Conservation (phyloP, 179 eudicot species). For the Silene vulgaris region DNA sequence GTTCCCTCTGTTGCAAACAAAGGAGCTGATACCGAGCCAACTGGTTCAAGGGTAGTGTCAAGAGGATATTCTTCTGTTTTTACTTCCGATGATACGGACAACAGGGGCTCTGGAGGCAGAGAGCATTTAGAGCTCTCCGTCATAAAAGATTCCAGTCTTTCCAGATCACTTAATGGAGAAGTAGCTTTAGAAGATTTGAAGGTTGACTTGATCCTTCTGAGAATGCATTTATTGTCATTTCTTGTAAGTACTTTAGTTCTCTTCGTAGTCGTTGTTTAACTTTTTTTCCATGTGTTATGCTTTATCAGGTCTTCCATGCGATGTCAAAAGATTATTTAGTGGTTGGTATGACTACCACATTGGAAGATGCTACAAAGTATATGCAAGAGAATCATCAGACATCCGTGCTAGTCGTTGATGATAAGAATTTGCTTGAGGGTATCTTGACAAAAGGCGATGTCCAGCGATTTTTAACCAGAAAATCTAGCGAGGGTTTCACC, state of each 20-base stretch:
- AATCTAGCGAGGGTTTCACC: conserved; percentile 38
- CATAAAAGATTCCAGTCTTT: conserved; percentile 37
- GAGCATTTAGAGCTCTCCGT: conserved; percentile 69
- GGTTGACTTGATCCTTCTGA: conserved; percentile 36
- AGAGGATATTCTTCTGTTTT: conserved; percentile 62
- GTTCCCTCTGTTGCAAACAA: conserved; percentile 83
- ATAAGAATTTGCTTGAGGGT: conserved; percentile 75
- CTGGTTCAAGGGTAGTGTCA: conserved; percentile 41
- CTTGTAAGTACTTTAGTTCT: background rate
- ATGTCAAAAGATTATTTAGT: conserved; percentile 65
- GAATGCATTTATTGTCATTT: conserved; percentile 11
- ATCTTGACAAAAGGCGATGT: conserved; percentile 83
- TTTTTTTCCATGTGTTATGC: conserved; percentile 14
- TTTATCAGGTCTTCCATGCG: conserved; percentile 66
- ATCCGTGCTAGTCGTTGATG: conserved; percentile 72
- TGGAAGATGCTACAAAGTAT: conserved; percentile 57
- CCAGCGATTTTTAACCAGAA: conserved; percentile 47
- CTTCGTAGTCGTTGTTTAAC: conserved; percentile 15
- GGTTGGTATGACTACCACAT: conserved; percentile 42
- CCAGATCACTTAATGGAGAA: conserved; percentile 53
- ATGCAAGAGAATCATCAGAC: conserved; percentile 66
- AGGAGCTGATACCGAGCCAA: conserved; percentile 49
- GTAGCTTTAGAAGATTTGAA: conserved; percentile 57
- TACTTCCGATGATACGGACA: conserved; percentile 44
- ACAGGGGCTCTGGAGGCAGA: conserved; percentile 37